A percentile compares a stretch with the other conserved stretches of the same genome.
These are phyloP conservation scores for Psilocybe azurescens DNA, from an alignment of 768 basidiomycete genomes.

Conservation along the genomic window DNA sequence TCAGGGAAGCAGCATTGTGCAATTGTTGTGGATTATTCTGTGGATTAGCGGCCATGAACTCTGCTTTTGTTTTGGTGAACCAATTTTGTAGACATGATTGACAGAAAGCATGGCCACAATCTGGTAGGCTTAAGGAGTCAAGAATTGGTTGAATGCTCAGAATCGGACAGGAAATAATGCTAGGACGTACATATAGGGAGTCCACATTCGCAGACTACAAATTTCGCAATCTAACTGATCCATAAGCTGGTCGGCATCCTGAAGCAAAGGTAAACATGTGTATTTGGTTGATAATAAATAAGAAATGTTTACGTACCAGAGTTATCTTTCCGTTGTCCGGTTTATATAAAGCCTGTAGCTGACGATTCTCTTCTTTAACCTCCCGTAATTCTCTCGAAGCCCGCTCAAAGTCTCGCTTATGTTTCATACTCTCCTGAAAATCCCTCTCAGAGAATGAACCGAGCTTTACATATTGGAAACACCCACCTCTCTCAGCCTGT, in stretches of 20 bases:
- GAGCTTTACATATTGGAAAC: neutral
- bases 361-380: slow-evolving; percentile 31
- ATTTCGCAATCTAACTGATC: slow-evolving; percentile 68
- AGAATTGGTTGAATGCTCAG: neutral
- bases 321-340: slow-evolving; percentile 35
- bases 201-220: slow-evolving; percentile 68
- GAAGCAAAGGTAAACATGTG: neutral
- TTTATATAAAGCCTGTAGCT: slow-evolving; percentile 28
- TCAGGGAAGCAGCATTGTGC: slow-evolving; percentile 3
- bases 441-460: neutral
- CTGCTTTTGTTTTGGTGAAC: slow-evolving; percentile 52
- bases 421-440: slow-evolving; percentile 37
- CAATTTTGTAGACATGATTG: slow-evolving; percentile 62
- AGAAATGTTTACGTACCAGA: slow-evolving; percentile 29
- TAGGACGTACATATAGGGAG: slow-evolving; percentile 62
- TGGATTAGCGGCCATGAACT: slow-evolving; percentile 55
- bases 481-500: slow-evolving; percentile 48
- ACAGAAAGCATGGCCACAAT: slow-evolving; percentile 78
- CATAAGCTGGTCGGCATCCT: slow-evolving; percentile 53
- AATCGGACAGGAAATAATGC: neutral
- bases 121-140: slow-evolving; percentile 49
- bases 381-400: slow-evolving; percentile 21
- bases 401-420: slow-evolving; percentile 34
- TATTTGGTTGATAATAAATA: neutral
- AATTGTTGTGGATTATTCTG: slow-evolving; percentile 41